Evolutionary conservation across 805 yeast species (phyloP), one percentile per base, ranked within the genome.

Genomic region (Diddensiella caesifluorescens): DNA sequence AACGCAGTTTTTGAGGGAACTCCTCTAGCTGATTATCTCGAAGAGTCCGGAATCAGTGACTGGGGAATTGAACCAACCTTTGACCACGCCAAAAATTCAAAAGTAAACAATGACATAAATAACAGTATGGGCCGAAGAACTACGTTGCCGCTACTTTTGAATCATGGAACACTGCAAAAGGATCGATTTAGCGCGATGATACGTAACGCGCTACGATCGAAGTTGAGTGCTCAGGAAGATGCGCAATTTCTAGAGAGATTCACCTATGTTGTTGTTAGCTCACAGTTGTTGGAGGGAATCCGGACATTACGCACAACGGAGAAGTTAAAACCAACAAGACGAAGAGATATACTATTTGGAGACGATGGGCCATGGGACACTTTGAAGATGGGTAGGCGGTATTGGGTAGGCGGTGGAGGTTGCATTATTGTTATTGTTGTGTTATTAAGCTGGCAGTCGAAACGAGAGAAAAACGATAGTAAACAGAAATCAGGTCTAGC

Each of bases 261-360:
- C 48, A 66, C 74, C 35, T 77, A 75, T 52, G 55, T 64, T 3
- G 54, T 76, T 2, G 66, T 75, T 4, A 68, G 77, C 3, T 71
- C 77, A 5, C 72, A 68, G 41, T 56, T 75, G 15, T 53, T 76
- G 25, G 47, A 62, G 59, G 35, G 38, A 10, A n/a, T 22, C 13
- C 5, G 20, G 6, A 18, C 19, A 6, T 20, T 26, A 4, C 35
- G 39, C 9, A 10, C 9, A n/a, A 15, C 15, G 5, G 23, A n/a
- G 22, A 18, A 27, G 22, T 20, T 5, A 6, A 22, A 34, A 10
- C 20, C 33, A 6, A 38, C 36, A 12, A 26, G 45, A 10, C 33
- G 20, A 39, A 38, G 47, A 35, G 30, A 41, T 31, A 29, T 38
- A 48, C 38, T 56, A 48, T 41, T 52, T 46, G 50, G 48, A 18